Evolutionary conservation across 2,329 filamentous ascomycete species (phyloP).

Genomic region (Polychaeton citri): DNA sequence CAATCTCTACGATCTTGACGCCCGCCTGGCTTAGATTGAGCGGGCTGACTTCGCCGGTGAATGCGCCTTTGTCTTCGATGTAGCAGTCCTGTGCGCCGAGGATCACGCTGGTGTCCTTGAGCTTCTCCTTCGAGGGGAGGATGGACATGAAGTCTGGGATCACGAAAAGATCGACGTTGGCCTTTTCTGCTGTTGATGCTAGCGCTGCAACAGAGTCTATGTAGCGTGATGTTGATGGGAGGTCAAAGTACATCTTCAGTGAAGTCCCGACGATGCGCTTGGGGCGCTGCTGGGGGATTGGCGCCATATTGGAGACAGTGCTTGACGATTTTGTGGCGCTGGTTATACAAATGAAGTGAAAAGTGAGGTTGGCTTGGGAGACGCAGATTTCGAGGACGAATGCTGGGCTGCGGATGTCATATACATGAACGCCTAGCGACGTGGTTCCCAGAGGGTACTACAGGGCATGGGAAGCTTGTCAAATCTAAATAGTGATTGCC

Average conservation of each 20-base stretch:
- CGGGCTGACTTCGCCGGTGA: slow-evolving; percentile 66
- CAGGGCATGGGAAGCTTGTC: too few relatives aligned
- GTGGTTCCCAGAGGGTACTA: too few relatives aligned
- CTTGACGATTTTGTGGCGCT: too few relatives aligned
- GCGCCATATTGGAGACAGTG: slow-evolving; percentile 20
- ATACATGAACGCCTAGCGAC: too few relatives aligned
- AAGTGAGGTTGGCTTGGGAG: too few relatives aligned
- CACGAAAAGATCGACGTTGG: slow-evolving; percentile 57
- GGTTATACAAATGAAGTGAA: too few relatives aligned
- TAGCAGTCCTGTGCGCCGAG: slow-evolving; percentile 67
- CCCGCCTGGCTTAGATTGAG: slow-evolving; percentile 53
- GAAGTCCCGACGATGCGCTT: slow-evolving; percentile 59
- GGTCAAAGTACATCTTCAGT: slow-evolving; percentile 70
- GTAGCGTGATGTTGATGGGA: slow-evolving; percentile 44
- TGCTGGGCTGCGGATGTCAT: too few relatives aligned
- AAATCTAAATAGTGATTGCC: too few relatives aligned
- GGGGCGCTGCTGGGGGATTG: slow-evolving; percentile 22
- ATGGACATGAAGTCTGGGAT: slow-evolving; percentile 67
- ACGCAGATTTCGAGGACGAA: too few relatives aligned
- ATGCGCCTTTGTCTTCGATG: slow-evolving; percentile 57
- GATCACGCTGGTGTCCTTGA: slow-evolving; percentile 39
- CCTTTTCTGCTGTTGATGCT: slow-evolving; percentile 39
- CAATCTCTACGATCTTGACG: slow-evolving; percentile 61
- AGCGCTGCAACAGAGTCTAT: slow-evolving; percentile 29
- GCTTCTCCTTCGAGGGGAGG: slow-evolving; percentile 32